A percentile compares a stretch with the other conserved stretches of the same genome.
Conservation (phyloP, 1,139 yeast species). For the Zygosaccharomyces pseudobailii region DNA sequence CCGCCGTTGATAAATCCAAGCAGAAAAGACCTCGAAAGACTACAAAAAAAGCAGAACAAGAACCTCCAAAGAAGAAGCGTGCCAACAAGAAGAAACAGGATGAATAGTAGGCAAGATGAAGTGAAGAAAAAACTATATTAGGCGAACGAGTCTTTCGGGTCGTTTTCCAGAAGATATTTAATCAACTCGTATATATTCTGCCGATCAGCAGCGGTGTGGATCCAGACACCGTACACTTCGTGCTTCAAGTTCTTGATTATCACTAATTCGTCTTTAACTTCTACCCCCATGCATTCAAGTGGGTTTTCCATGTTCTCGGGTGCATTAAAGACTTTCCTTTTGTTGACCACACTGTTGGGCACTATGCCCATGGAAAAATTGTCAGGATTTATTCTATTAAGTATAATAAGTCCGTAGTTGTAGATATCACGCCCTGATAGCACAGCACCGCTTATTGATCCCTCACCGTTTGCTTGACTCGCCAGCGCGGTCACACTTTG, state of each 20-base stretch:
- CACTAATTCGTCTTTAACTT: conserved; percentile 71
- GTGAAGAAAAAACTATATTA: conserved; percentile 3
- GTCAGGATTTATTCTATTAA: conserved; percentile 70
- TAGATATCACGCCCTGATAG: conserved; percentile 43
- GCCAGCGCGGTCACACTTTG: conserved; percentile 19
- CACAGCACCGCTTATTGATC: conserved; percentile 14
- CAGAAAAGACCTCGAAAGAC: conserved; percentile 30
- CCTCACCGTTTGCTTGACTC: conserved; percentile 14
- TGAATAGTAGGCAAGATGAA: conserved; percentile 11
- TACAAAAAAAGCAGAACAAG: conserved; percentile 22
- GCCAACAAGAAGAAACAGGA: conserved; percentile 28
- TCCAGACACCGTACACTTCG: conserved; percentile 86
- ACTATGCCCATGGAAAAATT: conserved; percentile 78
- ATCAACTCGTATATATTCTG: conserved; percentile 55
- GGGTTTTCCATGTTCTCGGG: conserved; percentile 38
- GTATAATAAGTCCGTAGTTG: conserved; percentile 72
- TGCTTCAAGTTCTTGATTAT: conserved; percentile 73
- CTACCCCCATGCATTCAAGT: conserved; percentile 62
- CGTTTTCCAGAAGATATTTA: conserved; percentile 36
- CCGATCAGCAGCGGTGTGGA: conserved; percentile 73
- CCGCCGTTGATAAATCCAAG: conserved; percentile 23
- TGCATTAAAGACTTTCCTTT: conserved; percentile 41
- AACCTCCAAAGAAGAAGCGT: conserved; percentile 26
- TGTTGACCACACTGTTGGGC: conserved; percentile 48
- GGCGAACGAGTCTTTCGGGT: conserved; percentile 34